Conservation (phyloP, 169 alveolate genomes). For the Plasmodium reichenowi region DNA sequence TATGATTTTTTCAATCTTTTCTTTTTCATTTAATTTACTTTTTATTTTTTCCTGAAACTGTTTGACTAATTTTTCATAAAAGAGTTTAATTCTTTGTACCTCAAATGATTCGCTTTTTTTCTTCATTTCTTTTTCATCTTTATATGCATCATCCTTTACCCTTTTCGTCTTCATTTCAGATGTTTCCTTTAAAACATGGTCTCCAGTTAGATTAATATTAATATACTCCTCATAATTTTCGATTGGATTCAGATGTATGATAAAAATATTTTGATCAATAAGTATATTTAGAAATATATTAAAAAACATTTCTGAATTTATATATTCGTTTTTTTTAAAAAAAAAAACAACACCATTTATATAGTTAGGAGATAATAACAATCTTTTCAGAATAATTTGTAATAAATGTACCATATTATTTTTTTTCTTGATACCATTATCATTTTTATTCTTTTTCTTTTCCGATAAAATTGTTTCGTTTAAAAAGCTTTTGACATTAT, state of each 20-base stretch:
- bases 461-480: conserved; percentile 23
- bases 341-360: conserved; percentile 56
- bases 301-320: conserved; percentile 48
- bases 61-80: conserved; percentile 59
- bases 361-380: conserved; percentile 48
- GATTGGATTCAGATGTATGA: conserved; percentile 49
- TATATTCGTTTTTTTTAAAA: conserved; percentile 60
- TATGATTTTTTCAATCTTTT: conserved; percentile 51
- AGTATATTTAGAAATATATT: conserved; percentile 12
- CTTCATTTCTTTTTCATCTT: background rate
- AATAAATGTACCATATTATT: conserved; percentile 18
- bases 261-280: conserved; percentile 28
- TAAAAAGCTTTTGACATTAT: conserved; percentile 25
- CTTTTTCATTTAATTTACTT: conserved; percentile 37
- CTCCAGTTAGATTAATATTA: background rate
- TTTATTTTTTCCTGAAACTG: conserved; percentile 49
- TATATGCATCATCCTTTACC: background rate
- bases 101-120: conserved; percentile 8
- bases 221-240: conserved; percentile 35
- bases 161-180: background rate
- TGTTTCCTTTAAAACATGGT: background rate
- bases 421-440: conserved; percentile 42
- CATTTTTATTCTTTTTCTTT: conserved; percentile 36
- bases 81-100: conserved; percentile 25
- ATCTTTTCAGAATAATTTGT: conserved; percentile 33